These are phyloP conservation scores for Colletotrichum gigasporum DNA, from an alignment of 2,329 filamentous ascomycete species.

Conservation along the genomic window DNA sequence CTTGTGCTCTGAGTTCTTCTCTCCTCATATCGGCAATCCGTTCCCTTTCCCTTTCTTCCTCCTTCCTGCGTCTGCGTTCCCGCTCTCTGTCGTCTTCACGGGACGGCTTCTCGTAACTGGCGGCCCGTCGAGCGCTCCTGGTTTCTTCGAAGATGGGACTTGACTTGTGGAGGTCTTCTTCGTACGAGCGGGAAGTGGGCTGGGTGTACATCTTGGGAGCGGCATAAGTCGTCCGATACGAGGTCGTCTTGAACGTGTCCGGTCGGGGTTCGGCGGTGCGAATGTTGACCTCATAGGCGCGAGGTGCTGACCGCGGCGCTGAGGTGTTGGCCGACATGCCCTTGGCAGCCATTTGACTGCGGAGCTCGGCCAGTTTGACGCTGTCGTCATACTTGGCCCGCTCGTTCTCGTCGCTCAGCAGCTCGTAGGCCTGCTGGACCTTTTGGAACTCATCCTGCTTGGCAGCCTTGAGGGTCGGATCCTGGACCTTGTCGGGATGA, in stretches of 20 bases:
- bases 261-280: slow-evolving; percentile 60
- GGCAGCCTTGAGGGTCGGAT: slow-evolving; percentile 77
- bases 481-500: slow-evolving; percentile 90
- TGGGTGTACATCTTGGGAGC: slow-evolving; percentile 47
- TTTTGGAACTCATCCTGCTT: slow-evolving; percentile 91
- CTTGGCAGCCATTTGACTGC: slow-evolving; percentile 57
- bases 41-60: slow-evolving; percentile 35
- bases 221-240: slow-evolving; percentile 39
- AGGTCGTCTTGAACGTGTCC: slow-evolving; percentile 48
- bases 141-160: slow-evolving; percentile 54
- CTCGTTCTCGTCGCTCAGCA: slow-evolving; percentile 80
- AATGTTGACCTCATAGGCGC: slow-evolving; percentile 52
- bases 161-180: slow-evolving; percentile 53
- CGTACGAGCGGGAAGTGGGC: slow-evolving; percentile 53
- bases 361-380: slow-evolving; percentile 72
- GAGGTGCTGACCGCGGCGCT: slow-evolving; percentile 50
- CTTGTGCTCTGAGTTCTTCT: background rate
- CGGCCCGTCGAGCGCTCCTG: slow-evolving; percentile 54
- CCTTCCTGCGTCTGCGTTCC: slow-evolving; percentile 36
- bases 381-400: slow-evolving; percentile 82
- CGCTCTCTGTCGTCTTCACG: slow-evolving; percentile 52
- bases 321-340: slow-evolving; percentile 52
- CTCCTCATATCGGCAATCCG: slow-evolving; percentile 31
- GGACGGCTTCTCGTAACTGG: slow-evolving; percentile 57
- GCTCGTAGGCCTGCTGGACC: slow-evolving; percentile 92